Evolutionary conservation across 2,329 filamentous ascomycete species (phyloP).

Genomic region (Neonectria ditissima): DNA sequence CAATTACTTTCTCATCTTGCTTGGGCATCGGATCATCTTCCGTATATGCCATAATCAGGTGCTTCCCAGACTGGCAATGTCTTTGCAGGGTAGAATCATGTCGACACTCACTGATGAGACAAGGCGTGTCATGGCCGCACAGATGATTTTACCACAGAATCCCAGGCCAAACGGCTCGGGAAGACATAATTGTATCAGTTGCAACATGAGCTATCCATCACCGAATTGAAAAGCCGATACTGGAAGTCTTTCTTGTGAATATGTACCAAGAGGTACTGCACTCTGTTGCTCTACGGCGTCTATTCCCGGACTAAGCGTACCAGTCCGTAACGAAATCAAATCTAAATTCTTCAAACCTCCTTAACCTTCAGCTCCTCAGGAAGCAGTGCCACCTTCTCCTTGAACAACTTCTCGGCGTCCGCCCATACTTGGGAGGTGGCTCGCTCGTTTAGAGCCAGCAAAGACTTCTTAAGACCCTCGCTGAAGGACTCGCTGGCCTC

Average conservation of each 20-base stretch:
- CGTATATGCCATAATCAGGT: neutral
- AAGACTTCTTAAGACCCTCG: constrained; percentile 78
- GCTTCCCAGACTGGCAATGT: neutral
- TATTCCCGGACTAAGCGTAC: constrained; percentile 8
- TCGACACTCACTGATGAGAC: neutral
- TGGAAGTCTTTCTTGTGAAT: neutral
- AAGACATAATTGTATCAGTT: neutral
- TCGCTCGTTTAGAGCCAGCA: constrained; percentile 83
- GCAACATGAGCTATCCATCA: too few species aligned
- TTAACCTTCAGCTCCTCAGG: constrained; percentile 41
- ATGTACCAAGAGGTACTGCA: neutral
- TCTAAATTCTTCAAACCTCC: constrained; percentile 32
- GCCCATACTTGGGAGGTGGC: constrained; percentile 82
- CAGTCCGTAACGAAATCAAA: constrained; percentile 14
- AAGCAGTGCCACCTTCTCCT: constrained; percentile 75
- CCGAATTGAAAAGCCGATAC: too few species aligned
- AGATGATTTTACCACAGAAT: neutral
- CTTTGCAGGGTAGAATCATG: neutral
- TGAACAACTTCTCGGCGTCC: constrained; percentile 84
- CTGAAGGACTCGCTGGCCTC: constrained; percentile 91
- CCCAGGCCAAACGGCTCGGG: neutral
- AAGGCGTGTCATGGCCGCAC: neutral
- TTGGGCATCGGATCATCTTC: neutral
- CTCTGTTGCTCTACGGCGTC: neutral
- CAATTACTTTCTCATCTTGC: neutral